phyloP scores from a whole-genome alignment of 2,329 filamentous ascomycete genomes.

The Stagonosporopsis rhizophila region DNA sequence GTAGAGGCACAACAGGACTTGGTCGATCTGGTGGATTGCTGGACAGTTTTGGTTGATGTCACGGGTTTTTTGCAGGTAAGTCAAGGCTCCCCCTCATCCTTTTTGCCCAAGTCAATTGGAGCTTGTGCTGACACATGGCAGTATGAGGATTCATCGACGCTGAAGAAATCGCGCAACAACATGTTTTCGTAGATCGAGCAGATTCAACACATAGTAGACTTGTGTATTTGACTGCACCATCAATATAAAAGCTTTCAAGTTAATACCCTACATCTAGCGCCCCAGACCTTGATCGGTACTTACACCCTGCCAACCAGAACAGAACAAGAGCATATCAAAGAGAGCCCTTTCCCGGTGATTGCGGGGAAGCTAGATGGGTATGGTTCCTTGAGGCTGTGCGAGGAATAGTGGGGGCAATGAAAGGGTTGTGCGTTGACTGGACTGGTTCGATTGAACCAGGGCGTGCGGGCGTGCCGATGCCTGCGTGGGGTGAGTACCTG shows the following conservation, averaged over 20 bases:
- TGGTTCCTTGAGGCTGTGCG: too few relatives aligned
- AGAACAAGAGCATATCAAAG: too few relatives aligned
- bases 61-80: constrained; percentile 85
- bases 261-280: background rate
- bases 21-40: constrained; percentile 81
- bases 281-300: too few relatives aligned
- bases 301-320: too few relatives aligned
- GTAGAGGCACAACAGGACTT: constrained; percentile 70
- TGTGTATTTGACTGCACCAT: background rate
- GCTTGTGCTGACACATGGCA: constrained; percentile 22
- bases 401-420: too few relatives aligned
- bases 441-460: too few relatives aligned
- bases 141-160: constrained; percentile 39
- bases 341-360: too few relatives aligned
- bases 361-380: too few relatives aligned
- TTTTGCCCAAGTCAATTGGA: too few relatives aligned
- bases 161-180: constrained; percentile 30
- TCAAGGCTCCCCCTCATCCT: background rate
- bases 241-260: background rate
- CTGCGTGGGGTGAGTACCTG: constrained; percentile 13
- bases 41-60: constrained; percentile 81
- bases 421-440: too few relatives aligned
- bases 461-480: too few relatives aligned
- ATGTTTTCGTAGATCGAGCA: constrained; percentile 30
- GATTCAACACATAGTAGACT: background rate